Percentiles rank a stretch among this genome's conserved stretches.
These are phyloP conservation scores for Nemania diffusa DNA, from an alignment of 2,329 filamentous ascomycete species.

Conservation along the genomic window DNA sequence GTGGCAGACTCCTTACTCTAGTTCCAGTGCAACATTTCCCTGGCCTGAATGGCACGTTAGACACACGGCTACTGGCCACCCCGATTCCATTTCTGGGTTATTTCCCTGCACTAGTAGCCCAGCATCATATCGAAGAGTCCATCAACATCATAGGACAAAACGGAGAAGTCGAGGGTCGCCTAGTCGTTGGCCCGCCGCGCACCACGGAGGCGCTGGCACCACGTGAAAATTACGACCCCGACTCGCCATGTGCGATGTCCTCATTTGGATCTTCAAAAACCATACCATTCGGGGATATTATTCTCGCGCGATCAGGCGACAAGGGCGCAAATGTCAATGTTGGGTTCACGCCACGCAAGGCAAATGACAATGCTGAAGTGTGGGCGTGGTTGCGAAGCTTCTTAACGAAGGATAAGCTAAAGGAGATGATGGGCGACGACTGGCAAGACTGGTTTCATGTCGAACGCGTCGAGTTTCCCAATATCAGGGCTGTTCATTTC, in stretches of 20 bases:
- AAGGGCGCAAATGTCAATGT: constrained; percentile 45
- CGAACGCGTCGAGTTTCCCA: constrained; percentile 60
- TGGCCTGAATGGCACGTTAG: constrained; percentile 56
- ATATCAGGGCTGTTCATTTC: constrained; percentile 60
- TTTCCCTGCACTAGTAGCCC: constrained; percentile 52
- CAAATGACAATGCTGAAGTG: constrained; percentile 49
- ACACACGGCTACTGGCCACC: constrained; percentile 52
- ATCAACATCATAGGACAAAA: constrained; percentile 30
- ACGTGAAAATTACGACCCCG: constrained; percentile 42
- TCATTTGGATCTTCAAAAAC: constrained; percentile 55
- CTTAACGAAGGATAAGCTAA: constrained; percentile 51
- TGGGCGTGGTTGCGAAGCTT: constrained; percentile 54
- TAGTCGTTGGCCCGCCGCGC: constrained; percentile 41
- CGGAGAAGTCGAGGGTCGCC: constrained; percentile 14
- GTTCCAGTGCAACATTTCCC: constrained; percentile 55
- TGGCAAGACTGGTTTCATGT: constrained; percentile 55
- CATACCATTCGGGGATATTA: constrained; percentile 49
- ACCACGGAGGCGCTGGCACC: constrained; percentile 44
- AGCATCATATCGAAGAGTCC: constrained; percentile 41
- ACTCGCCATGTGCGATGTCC: constrained; percentile 26
- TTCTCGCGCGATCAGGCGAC: constrained; percentile 42
- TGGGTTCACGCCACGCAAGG: constrained; percentile 54
- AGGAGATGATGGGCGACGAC: constrained; percentile 55
- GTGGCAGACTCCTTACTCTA: not conserved
- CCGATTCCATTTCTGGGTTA: constrained; percentile 55